Evolutionary conservation across 106 monocot species (phyloP).

Genomic region (Dendrobium chrysotoxum): DNA sequence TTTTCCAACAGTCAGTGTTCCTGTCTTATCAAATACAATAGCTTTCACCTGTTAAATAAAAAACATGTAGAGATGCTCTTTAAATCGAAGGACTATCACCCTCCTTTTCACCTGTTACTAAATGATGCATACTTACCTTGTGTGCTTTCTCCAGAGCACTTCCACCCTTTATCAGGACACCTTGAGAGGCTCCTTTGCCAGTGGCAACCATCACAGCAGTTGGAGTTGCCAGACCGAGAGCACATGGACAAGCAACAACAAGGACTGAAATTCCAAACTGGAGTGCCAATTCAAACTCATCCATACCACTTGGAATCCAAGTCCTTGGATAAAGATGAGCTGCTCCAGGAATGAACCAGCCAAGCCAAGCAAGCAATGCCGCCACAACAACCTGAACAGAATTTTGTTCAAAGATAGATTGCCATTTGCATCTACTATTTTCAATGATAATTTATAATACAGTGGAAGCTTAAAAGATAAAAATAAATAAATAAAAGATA

Average conservation of each 20-base stretch:
- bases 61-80: neutral
- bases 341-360: slow-evolving; percentile 67
- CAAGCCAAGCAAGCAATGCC: slow-evolving; percentile 75
- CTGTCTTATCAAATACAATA: slow-evolving; percentile 88
- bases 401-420: neutral
- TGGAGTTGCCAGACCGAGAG: slow-evolving; percentile 89
- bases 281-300: slow-evolving; percentile 80
- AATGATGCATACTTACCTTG: slow-evolving; percentile 39
- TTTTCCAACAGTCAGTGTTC: slow-evolving; percentile 75
- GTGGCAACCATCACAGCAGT: slow-evolving; percentile 99
- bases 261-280: slow-evolving; percentile 95
- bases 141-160: slow-evolving; percentile 90
- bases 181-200: slow-evolving; percentile 94
- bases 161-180: slow-evolving; percentile 93
- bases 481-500: neutral
- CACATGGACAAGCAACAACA: slow-evolving; percentile 94
- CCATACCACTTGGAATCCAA: slow-evolving; percentile 88
- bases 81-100: neutral
- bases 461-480: neutral
- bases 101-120: neutral
- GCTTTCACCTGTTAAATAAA: slow-evolving; percentile 42
- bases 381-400: slow-evolving; percentile 48
- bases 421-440: neutral
- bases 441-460: neutral
- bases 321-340: slow-evolving; percentile 58